Conservation (phyloP, 805 yeast genomes). For the Pichia occidentalis region DNA sequence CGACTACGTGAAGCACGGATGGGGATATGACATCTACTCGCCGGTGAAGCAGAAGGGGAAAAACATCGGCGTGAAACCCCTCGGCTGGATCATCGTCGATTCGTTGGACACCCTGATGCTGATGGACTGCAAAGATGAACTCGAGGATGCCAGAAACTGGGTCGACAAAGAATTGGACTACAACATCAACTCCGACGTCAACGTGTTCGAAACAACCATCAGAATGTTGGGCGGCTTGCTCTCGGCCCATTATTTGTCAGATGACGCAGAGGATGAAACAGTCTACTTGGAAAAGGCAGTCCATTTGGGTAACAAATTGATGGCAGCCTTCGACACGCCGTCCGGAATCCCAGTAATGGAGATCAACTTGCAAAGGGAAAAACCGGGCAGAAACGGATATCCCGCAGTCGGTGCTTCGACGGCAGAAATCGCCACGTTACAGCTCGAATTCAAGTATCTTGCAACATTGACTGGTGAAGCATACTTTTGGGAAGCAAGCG, state of each 20-base stretch:
- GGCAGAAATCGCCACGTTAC: slow-evolving; percentile 84
- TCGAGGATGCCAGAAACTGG: slow-evolving; percentile 65
- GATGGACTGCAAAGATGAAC: slow-evolving; percentile 64
- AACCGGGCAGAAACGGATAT: slow-evolving; percentile 49
- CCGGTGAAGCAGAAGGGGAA: slow-evolving; percentile 59
- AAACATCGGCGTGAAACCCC: slow-evolving; percentile 73
- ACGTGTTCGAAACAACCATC: slow-evolving; percentile 89
- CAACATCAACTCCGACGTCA: slow-evolving; percentile 66
- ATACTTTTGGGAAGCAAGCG: slow-evolving; percentile 73
- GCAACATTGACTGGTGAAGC: slow-evolving; percentile 74
- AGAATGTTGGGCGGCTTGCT: slow-evolving; percentile 91
- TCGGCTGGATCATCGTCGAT: slow-evolving; percentile 93
- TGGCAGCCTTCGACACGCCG: slow-evolving; percentile 59
- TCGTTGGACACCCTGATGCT: slow-evolving; percentile 74
- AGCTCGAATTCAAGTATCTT: slow-evolving; percentile 79
- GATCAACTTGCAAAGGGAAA: slow-evolving; percentile 61
- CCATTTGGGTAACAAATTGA: slow-evolving; percentile 65
- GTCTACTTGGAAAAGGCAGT: slow-evolving; percentile 71
- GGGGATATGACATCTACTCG: slow-evolving; percentile 76
- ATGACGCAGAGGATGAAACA: slow-evolving; percentile 41
- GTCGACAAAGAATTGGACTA: slow-evolving; percentile 62
- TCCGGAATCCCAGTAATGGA: slow-evolving; percentile 76
- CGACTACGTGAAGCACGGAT: slow-evolving; percentile 66
- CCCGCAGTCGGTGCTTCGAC: slow-evolving; percentile 77
- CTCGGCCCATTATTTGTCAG: slow-evolving; percentile 68